These are phyloP conservation scores for Citrus trifoliata DNA, from an alignment of 345 rosid species.

Conservation along the genomic window DNA sequence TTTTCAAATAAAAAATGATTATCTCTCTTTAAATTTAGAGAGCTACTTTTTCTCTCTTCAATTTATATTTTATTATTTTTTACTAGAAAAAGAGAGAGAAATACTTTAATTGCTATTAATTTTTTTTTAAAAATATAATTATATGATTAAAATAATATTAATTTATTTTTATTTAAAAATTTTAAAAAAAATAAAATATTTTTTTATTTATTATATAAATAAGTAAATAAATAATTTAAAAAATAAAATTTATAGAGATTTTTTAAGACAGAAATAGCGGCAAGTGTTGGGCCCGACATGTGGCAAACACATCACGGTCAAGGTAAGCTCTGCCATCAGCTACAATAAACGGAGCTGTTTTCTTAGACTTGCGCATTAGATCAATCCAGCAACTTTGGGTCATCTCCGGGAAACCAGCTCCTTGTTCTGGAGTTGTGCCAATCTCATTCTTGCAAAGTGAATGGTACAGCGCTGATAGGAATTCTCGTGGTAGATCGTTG, in stretches of 20 bases:
- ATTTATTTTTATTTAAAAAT: too few species aligned
- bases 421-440: conserved; percentile 94
- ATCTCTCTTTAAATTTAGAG: too few species aligned
- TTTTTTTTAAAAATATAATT: too few species aligned
- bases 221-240: too few species aligned
- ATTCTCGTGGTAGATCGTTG: conserved; percentile 83
- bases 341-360: conserved; percentile 78
- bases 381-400: conserved; percentile 99
- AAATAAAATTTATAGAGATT: too few species aligned
- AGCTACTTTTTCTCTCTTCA: too few species aligned
- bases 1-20: too few species aligned
- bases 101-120: too few species aligned
- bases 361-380: conserved; percentile 91
- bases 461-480: conserved; percentile 72
- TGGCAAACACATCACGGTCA: conserved; percentile 97
- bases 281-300: conserved; percentile 97
- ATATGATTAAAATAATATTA: too few species aligned
- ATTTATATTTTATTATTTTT: too few species aligned
- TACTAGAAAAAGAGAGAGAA: too few species aligned
- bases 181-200: too few species aligned
- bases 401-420: conserved; percentile 90
- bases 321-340: conserved; percentile 83
- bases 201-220: accelerated
- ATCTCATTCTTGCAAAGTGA: conserved; percentile 95
- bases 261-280: conserved; percentile 73